Base-by-base conservation (phyloP, 2,329 filamentous ascomycete species). In the Triangularia setosa region DNA sequence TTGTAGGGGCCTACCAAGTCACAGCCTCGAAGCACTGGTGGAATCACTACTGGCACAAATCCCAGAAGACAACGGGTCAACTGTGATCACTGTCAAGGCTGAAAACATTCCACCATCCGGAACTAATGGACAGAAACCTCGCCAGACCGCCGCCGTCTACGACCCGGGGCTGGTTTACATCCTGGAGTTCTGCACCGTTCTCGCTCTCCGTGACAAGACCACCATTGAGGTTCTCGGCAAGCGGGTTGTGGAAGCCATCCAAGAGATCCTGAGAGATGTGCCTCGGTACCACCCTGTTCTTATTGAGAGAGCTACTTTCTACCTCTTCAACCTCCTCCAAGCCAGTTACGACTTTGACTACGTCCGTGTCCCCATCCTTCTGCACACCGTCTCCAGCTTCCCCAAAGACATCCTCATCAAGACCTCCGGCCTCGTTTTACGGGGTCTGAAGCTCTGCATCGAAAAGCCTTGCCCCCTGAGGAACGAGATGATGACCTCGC, bases 401-500 rank as follows among this genome's bases (percentile, higher is more conserved):
- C 87, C 92, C 40, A 88, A 92, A 72, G 87, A 92, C 30, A 81
- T 89, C 0, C 81, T 98, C 21, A 87, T 90, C 61, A 90, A 90
- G 74, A 90, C 91, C 16, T 90, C 93, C 0, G 81, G 87, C 30
- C 85, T 92, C 4, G 86, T 96, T 0, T 81, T 97, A 18, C 89
- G 90, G 71, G 94, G 94, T 0, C 80, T 99, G 25, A 86, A 88
- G 54, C 82, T 88, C 54, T 97, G 93, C 72, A 91, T 97, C 69
- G 87, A 90, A 60, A 87, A 90, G 65, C 87, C 92, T 0, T 88
- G 88, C 25, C 87, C 90, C 12, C 80, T 99, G 27, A 88, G 92
- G 64, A 97, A 91, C 70, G 94, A 98, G 78, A 91, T 98, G 70
- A 96, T 96, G 78, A 94, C 92, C 14, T 98, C 94, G 18, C 95